Conservation (phyloP, 768 basidiomycete species). For the Neoboletus brunneissimus region DNA sequence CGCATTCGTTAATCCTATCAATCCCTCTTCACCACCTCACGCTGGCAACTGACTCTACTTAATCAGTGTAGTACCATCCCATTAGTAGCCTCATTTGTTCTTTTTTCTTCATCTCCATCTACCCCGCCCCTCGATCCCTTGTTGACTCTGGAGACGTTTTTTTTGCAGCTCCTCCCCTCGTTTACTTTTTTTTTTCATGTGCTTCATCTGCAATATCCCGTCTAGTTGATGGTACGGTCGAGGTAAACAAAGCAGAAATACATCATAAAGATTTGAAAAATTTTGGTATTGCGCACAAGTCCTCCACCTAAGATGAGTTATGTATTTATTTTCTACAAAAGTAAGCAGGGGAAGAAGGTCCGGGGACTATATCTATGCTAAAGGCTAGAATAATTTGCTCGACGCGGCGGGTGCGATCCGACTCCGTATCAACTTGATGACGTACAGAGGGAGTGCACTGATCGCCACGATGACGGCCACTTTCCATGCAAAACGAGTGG, state of each 20-base stretch:
- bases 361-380: too few species aligned
- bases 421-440: constrained; percentile 84
- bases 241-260: constrained; percentile 35
- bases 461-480: constrained; percentile 93
- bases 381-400: constrained; percentile 73
- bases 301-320: neutral
- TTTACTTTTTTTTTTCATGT: constrained; percentile 1
- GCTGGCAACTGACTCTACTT: constrained; percentile 29
- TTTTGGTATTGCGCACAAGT: neutral
- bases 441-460: constrained; percentile 87
- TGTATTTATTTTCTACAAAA: neutral
- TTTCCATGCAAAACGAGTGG: constrained; percentile 88
- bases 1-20: constrained; percentile 46
- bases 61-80: constrained; percentile 23
- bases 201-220: constrained; percentile 30
- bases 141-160: constrained; percentile 15
- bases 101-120: too few species aligned
- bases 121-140: neutral
- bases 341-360: too few species aligned
- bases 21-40: constrained; percentile 49
- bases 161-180: neutral
- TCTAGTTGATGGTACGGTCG: constrained; percentile 13
- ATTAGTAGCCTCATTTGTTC: constrained; percentile 10
- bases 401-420: constrained; percentile 90
- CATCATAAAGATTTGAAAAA: constrained; percentile 37